Percentiles rank a stretch among this genome's conserved stretches.
phyloP scores from a whole-genome alignment of 352 stramenopile genomes.

The Phytophthora pini region DNA sequence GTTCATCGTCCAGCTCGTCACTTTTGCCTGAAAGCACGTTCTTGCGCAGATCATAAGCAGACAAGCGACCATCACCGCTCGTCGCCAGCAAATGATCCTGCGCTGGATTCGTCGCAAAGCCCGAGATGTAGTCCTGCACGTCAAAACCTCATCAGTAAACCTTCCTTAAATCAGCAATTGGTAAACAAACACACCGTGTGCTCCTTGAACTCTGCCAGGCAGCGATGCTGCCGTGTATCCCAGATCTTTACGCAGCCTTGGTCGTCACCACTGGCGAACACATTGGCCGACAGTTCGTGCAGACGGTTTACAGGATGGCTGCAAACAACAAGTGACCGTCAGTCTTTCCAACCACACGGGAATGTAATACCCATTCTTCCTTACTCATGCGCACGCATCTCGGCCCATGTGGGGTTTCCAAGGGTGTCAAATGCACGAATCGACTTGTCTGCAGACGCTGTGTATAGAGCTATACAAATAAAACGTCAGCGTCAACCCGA shows the following conservation, averaged over 20 bases:
- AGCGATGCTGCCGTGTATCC: slow-evolving; percentile 86
- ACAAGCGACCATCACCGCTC: slow-evolving; percentile 92
- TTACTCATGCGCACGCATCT: slow-evolving; percentile 84
- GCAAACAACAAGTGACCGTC: slow-evolving; percentile 12
- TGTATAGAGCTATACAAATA: slow-evolving; percentile 68
- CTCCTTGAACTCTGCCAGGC: slow-evolving; percentile 91
- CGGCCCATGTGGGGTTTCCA: slow-evolving; percentile 78
- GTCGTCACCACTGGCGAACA: slow-evolving; percentile 84
- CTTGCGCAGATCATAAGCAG: slow-evolving; percentile 91
- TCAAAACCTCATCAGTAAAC: neutral
- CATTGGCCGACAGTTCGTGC: slow-evolving; percentile 70
- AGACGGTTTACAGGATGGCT: slow-evolving; percentile 79
- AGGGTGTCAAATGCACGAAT: slow-evolving; percentile 85
- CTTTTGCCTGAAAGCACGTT: slow-evolving; percentile 83
- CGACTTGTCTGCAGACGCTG: slow-evolving; percentile 78
- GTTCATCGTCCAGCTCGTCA: slow-evolving; percentile 85
- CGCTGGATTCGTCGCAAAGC: slow-evolving; percentile 86
- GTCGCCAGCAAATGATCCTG: slow-evolving; percentile 90
- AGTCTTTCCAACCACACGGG: neutral
- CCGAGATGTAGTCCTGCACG: slow-evolving; percentile 93
- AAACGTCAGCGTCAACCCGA: slow-evolving; percentile 15
- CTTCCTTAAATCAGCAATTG: neutral
- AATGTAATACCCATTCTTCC: neutral
- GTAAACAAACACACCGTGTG: slow-evolving; percentile 66
- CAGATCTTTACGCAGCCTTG: slow-evolving; percentile 89